Percentiles rank a stretch among this genome's conserved stretches.
Conservation (phyloP, 306 rosid species). For the Comarum palustre region DNA sequence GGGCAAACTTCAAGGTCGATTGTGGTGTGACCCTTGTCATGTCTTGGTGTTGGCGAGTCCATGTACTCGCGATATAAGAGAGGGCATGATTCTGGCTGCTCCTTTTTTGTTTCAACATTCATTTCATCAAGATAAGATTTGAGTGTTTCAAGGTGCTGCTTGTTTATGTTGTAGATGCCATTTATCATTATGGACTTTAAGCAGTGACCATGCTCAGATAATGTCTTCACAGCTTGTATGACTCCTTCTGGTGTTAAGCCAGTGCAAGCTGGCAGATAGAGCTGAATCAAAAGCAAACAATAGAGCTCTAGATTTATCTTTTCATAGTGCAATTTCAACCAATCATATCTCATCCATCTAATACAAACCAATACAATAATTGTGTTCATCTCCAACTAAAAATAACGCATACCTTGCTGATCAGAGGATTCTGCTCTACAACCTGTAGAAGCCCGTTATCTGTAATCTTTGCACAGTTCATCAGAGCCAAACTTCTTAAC, state of each 20-base stretch:
- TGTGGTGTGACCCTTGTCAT: slow-evolving; percentile 15
- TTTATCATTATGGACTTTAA: slow-evolving; percentile 52
- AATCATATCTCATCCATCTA: slow-evolving; percentile 29
- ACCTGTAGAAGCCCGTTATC: slow-evolving; percentile 63
- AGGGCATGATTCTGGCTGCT: slow-evolving; percentile 34
- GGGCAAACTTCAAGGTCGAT: slow-evolving; percentile 70
- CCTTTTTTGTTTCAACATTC: slow-evolving; percentile 21
- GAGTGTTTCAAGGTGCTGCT: slow-evolving; percentile 53
- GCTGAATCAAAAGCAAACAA: slow-evolving; percentile 45
- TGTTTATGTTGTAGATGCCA: slow-evolving; percentile 59
- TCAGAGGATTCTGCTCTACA: slow-evolving; percentile 47
- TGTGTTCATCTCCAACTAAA: not conserved
- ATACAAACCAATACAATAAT: not conserved
- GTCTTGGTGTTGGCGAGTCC: slow-evolving; percentile 14
- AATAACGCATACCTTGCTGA: slow-evolving; percentile 48
- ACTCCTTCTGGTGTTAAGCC: slow-evolving; percentile 73
- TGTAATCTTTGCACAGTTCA: slow-evolving; percentile 55
- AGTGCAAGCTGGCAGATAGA: slow-evolving; percentile 69
- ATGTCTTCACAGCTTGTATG: slow-evolving; percentile 46
- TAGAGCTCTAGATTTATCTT: not conserved
- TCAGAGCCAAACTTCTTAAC: slow-evolving; percentile 49
- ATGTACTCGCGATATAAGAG: slow-evolving; percentile 32
- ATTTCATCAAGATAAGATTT: slow-evolving; percentile 25
- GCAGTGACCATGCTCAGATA: slow-evolving; percentile 47
- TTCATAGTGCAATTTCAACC: slow-evolving; percentile 1